phyloP scores from a whole-genome alignment of 1,139 yeast genomes.

The Nakaseomyces kungkrabaensis region DNA sequence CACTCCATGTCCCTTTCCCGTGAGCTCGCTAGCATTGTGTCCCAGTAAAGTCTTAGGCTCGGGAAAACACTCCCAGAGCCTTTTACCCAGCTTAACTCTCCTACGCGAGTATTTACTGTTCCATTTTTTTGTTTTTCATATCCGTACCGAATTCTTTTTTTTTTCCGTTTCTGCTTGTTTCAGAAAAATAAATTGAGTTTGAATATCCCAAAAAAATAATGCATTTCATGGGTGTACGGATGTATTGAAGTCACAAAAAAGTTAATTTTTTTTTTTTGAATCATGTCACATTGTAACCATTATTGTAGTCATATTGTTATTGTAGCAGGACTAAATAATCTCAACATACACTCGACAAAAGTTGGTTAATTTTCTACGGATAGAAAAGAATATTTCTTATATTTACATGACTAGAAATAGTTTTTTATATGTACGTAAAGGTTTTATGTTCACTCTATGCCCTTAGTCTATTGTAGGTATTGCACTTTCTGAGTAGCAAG shows the following conservation, averaged over 20 bases:
- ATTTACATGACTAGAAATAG: background rate
- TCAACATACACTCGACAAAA: too few relatives aligned
- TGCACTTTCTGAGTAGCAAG: background rate
- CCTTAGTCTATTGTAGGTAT: background rate
- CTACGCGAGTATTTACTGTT: background rate
- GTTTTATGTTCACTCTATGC: background rate
- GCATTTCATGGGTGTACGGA: background rate
- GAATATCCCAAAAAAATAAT: background rate
- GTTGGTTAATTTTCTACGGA: background rate
- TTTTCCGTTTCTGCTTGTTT: background rate
- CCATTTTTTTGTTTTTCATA: background rate
- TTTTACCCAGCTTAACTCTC: too few relatives aligned
- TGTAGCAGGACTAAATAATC: too few relatives aligned
- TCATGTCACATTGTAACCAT: too few relatives aligned
- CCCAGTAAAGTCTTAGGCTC: too few relatives aligned
- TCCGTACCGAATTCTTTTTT: background rate
- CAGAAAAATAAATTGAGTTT: background rate
- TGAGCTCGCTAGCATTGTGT: too few relatives aligned
- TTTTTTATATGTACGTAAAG: background rate
- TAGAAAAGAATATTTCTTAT: background rate
- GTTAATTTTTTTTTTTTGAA: background rate
- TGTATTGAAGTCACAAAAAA: background rate
- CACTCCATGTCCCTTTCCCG: too few relatives aligned
- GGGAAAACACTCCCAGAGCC: too few relatives aligned
- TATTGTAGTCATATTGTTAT: too few relatives aligned